Conservation (phyloP, 2,329 filamentous ascomycete species). For the Ceratocystiopsis minuta region DNA sequence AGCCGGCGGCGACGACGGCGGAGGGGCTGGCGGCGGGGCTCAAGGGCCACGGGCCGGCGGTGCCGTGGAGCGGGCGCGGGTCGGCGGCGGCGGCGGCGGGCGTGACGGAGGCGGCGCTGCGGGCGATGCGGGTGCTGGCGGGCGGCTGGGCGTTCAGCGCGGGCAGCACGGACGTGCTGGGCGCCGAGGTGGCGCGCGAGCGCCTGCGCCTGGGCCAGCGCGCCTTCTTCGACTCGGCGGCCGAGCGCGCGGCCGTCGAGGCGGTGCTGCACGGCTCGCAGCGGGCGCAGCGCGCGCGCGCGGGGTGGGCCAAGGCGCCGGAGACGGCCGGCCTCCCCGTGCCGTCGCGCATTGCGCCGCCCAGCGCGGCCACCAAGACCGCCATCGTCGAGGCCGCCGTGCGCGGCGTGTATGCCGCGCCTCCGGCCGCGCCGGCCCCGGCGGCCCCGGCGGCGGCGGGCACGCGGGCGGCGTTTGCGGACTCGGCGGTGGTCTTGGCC, state of each 20-base stretch:
- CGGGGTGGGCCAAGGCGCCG: not conserved
- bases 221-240: constrained; percentile 20
- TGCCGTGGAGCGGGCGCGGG: constrained; percentile 13
- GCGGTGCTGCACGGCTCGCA: constrained; percentile 2
- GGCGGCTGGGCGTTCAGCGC: constrained; percentile 18
- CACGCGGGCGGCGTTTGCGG: not conserved
- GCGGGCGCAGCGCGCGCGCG: not conserved
- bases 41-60: constrained; percentile 19
- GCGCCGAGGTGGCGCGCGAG: constrained; percentile 12
- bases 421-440: constrained; percentile 13
- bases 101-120: constrained; percentile 17
- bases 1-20: constrained; percentile 17
- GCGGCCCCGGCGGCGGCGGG: not conserved
- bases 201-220: constrained; percentile 7
- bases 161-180: constrained; percentile 5
- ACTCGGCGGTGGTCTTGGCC: constrained; percentile 11
- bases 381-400: constrained; percentile 20
- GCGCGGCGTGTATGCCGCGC: constrained; percentile 19
- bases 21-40: constrained; percentile 10
- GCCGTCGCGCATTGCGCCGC: constrained; percentile 6
- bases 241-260: constrained; percentile 11
- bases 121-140: constrained; percentile 21
- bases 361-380: constrained; percentile 10
- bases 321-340: not conserved
- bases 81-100: constrained; percentile 13